Evolutionary conservation across 2,329 filamentous ascomycete genomes (phyloP).

Genomic region (Trichoderma semiorbis): DNA sequence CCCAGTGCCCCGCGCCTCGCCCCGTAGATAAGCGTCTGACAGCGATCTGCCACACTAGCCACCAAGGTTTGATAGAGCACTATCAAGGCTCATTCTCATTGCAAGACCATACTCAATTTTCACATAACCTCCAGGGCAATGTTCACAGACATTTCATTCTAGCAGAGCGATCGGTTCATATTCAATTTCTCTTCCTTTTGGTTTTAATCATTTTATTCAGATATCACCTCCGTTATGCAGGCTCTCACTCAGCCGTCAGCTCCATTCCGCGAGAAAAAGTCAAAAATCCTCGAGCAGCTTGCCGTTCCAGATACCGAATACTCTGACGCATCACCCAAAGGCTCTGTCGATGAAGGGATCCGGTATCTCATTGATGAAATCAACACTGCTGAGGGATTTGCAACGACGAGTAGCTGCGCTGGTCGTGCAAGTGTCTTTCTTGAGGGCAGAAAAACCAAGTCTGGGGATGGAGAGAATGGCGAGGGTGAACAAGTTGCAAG

Average conservation of each 20-base stretch:
- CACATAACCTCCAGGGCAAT: neutral
- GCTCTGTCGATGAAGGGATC: slow-evolving; percentile 77
- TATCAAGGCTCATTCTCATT: neutral
- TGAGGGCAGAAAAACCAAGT: slow-evolving; percentile 60
- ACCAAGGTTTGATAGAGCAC: neutral
- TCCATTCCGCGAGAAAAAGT: slow-evolving; percentile 50
- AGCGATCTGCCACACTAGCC: neutral
- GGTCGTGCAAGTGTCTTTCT: slow-evolving; percentile 84
- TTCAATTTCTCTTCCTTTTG: neutral
- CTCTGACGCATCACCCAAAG: slow-evolving; percentile 83
- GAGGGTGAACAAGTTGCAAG: slow-evolving; percentile 46
- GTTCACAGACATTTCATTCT: neutral
- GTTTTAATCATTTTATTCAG: neutral
- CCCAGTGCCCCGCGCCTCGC: neutral
- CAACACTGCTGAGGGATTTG: slow-evolving; percentile 69
- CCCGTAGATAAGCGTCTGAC: slow-evolving; percentile 11
- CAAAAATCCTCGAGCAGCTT: slow-evolving; percentile 68
- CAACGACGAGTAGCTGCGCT: slow-evolving; percentile 91
- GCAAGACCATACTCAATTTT: neutral
- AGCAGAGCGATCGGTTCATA: neutral
- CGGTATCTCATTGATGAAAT: slow-evolving; percentile 73
- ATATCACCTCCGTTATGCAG: neutral
- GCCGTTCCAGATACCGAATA: slow-evolving; percentile 67
- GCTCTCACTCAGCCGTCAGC: neutral
- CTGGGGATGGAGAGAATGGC: slow-evolving; percentile 14